A percentile compares a stretch with the other conserved stretches of the same genome.
phyloP scores from a whole-genome alignment of 2,329 filamentous ascomycete species.

The Camillea tinctor region DNA sequence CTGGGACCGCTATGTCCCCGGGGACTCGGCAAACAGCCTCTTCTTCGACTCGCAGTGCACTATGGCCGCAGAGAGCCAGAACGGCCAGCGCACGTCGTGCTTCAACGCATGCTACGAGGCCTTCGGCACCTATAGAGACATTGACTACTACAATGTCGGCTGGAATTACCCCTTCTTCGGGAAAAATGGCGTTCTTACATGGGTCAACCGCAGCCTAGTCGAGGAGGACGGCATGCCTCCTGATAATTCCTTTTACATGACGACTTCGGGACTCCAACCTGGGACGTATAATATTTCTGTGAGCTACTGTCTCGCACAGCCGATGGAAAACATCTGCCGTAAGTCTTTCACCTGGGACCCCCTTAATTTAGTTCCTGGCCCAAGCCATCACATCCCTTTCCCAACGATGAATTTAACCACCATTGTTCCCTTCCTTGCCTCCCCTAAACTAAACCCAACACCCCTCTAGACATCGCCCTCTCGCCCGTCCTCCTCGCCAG shows the following conservation, averaged over 20 bases:
- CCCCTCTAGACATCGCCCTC: constrained; percentile 8
- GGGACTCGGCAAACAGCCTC: constrained; percentile 3
- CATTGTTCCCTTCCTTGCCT: background rate
- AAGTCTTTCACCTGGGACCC: background rate
- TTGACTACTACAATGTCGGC: background rate
- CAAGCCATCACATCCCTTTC: background rate
- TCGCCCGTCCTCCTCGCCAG: constrained; percentile 20
- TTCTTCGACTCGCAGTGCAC: constrained; percentile 7
- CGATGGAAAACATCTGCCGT: constrained; percentile 2
- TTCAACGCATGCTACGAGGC: background rate
- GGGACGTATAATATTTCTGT: constrained; percentile 5
- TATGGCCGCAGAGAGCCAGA: background rate
- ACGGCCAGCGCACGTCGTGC: background rate
- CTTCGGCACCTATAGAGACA: background rate
- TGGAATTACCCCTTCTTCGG: background rate
- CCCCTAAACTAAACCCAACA: background rate
- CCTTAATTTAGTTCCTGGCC: too few relatives aligned
- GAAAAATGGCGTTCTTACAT: background rate
- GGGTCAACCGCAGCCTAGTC: background rate
- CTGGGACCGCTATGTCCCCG: constrained; percentile 7
- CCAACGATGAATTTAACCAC: background rate
- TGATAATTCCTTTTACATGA: background rate
- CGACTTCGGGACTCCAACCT: background rate
- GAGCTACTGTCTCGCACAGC: constrained; percentile 11
- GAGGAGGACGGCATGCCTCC: too few relatives aligned